Evolutionary conservation across 2,329 filamentous ascomycete genomes (phyloP).

Genomic region (Fusarium camptoceras): DNA sequence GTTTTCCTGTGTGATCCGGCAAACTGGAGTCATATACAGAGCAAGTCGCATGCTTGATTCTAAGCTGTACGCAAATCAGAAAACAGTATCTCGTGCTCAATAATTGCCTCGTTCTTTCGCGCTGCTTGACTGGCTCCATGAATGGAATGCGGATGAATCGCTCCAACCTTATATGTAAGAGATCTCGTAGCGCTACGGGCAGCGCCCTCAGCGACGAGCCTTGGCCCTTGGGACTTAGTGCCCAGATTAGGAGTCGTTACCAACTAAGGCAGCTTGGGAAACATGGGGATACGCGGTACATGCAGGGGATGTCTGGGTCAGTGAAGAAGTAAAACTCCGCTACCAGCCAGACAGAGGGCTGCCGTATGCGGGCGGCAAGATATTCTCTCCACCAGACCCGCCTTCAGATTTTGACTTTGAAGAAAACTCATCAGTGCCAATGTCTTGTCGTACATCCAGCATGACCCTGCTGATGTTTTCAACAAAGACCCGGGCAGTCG

Average conservation of each 20-base stretch:
- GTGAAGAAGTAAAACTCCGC: slow-evolving; percentile 27
- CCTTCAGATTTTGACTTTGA: slow-evolving; percentile 29
- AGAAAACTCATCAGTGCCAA: background rate
- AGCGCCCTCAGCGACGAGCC: slow-evolving; percentile 45
- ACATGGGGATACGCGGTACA: slow-evolving; percentile 16
- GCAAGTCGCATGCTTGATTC: background rate
- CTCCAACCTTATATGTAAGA: slow-evolving; percentile 30
- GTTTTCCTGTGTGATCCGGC: background rate
- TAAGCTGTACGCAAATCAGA: background rate
- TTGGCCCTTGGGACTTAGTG: slow-evolving; percentile 28
- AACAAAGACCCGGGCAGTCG: background rate
- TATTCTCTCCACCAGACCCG: slow-evolving; percentile 30
- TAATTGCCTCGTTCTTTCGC: background rate
- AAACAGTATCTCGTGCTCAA: background rate
- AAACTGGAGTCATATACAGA: background rate
- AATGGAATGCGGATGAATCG: slow-evolving; percentile 36
- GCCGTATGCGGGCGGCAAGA: slow-evolving; percentile 36
- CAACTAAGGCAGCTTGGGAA: slow-evolving; percentile 26
- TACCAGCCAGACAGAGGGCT: slow-evolving; percentile 27
- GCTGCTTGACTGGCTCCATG: background rate
- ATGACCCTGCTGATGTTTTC: background rate
- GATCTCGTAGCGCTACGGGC: slow-evolving; percentile 33
- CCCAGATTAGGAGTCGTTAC: slow-evolving; percentile 29
- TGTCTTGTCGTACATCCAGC: background rate
- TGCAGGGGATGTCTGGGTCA: slow-evolving; percentile 15